phyloP scores from a whole-genome alignment of 2,329 filamentous ascomycete species.

The Cryphonectria naterciae region DNA sequence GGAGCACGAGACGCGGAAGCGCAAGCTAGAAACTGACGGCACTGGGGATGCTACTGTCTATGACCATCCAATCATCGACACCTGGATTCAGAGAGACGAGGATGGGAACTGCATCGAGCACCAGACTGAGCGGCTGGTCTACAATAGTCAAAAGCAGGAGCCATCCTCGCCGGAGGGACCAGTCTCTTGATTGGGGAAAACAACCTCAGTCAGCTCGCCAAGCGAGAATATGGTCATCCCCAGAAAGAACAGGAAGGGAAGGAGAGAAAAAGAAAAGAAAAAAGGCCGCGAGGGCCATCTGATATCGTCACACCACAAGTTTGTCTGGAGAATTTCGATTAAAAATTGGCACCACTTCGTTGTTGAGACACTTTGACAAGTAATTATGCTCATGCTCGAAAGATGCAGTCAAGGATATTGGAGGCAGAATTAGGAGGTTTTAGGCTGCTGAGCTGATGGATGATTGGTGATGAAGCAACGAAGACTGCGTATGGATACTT shows the following conservation, averaged over 20 bases:
- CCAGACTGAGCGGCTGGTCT: not conserved
- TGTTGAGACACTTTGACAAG: not conserved
- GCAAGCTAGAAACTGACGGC: conserved; percentile 3
- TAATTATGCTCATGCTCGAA: not conserved
- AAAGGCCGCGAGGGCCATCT: not conserved
- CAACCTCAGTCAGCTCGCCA: not conserved
- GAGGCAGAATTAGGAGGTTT: not conserved
- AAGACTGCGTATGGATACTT: not conserved
- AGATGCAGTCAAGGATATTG: not conserved
- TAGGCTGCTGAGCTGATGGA: not conserved
- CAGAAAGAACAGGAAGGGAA: not conserved
- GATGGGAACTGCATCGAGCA: not conserved
- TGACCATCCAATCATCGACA: not conserved
- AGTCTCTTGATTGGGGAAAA: not conserved
- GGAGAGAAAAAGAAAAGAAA: not conserved
- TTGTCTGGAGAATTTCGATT: not conserved
- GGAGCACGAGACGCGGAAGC: not conserved
- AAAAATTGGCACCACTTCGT: not conserved
- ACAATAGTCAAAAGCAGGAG: not conserved
- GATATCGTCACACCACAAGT: not conserved
- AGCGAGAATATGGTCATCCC: not conserved
- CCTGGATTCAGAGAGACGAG: conserved; percentile 1
- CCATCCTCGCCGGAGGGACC: not conserved
- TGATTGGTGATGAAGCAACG: not conserved
- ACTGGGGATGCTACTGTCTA: not conserved